Base-by-base conservation (phyloP, 139 green algal genomes). In the Penium margaritaceum region DNA sequence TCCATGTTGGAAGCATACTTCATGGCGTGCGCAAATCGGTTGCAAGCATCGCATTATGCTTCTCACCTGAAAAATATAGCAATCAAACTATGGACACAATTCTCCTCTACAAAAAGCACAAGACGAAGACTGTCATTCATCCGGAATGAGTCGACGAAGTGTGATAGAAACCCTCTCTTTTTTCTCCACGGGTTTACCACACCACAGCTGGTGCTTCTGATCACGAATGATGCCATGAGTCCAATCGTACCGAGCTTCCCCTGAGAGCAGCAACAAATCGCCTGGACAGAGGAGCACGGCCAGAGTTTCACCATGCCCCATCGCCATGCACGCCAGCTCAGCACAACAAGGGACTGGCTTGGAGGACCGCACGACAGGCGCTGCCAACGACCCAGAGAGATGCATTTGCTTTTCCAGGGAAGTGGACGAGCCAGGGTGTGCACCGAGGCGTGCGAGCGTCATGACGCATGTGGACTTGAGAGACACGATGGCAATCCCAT, bases 401-500 rank as follows among this genome's bases (percentile, higher is more conserved):
- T 15, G 29, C 55, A 37, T 34, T 34, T 32, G 12, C 2, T 58
- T 58, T 5, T 33, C 12, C 47, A 19, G 44, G 44, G 47, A 27
- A 58, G 14, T 1, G n/a, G 29, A 19, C 2, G 1, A 1, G 47
- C n/a, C n/a, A 58, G 29, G 47, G 12, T 0, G 47, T n/a, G n/a
- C n/a, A 24, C 12, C n/a, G 6, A 34, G 47, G 47, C 9, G 2
- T 58, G 47, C 47, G 29, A 77, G 70, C 14, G 35, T 70, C 70
- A 77, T 77, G 35, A 77, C 55, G 44, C 57, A 70, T 12, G 35
- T 14, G 0, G 55, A 70, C 19, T 33, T 17, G 55, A 77, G 70
- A 12, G 70, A 77, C 34, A 77, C 57, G 34, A 77, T 77, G 39
- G 70, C 70, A 3, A 77, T 77, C 17, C 70, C 70, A 34, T 77